A percentile compares a stretch with the other conserved stretches of the same genome.
Conservation (phyloP, 306 rosid species). For the Canavalia gladiata region DNA sequence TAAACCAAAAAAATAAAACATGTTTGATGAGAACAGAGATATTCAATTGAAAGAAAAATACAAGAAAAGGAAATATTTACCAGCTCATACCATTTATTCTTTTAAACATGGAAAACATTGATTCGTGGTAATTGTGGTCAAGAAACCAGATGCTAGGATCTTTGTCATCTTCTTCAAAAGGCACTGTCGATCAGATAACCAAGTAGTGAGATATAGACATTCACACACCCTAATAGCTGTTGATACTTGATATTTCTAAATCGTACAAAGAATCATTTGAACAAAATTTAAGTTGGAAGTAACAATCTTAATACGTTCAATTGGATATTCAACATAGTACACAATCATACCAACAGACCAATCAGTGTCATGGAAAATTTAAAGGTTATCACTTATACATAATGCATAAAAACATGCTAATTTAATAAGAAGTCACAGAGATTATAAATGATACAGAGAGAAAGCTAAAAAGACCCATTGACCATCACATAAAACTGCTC, state of each 20-base stretch:
- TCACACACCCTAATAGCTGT: neutral
- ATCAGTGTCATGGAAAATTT: constrained; percentile 12
- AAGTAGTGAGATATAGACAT: constrained; percentile 26
- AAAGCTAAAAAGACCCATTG: neutral
- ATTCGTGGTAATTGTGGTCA: constrained; percentile 91
- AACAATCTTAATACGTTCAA: constrained; percentile 17
- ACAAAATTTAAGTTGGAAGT: neutral
- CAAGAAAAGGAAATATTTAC: neutral
- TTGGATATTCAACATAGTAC: constrained; percentile 7
- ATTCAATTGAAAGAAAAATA: neutral
- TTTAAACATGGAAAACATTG: constrained; percentile 96
- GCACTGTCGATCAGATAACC: constrained; percentile 64
- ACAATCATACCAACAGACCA: constrained; percentile 1
- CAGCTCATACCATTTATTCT: constrained; percentile 81
- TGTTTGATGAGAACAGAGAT: constrained; percentile 28
- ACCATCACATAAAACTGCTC: neutral
- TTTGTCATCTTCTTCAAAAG: constrained; percentile 94
- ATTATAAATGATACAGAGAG: neutral
- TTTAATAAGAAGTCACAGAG: constrained; percentile 1
- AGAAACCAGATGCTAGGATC: constrained; percentile 96
- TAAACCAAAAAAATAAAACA: neutral
- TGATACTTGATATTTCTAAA: constrained; percentile 28
- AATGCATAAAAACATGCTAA: constrained; percentile 1
- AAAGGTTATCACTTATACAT: neutral
- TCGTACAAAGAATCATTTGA: constrained; percentile 9